Percentiles rank a stretch among this genome's conserved stretches.
These are phyloP conservation scores for Gyrodon lividus DNA, from an alignment of 768 basidiomycete species.

Conservation along the genomic window DNA sequence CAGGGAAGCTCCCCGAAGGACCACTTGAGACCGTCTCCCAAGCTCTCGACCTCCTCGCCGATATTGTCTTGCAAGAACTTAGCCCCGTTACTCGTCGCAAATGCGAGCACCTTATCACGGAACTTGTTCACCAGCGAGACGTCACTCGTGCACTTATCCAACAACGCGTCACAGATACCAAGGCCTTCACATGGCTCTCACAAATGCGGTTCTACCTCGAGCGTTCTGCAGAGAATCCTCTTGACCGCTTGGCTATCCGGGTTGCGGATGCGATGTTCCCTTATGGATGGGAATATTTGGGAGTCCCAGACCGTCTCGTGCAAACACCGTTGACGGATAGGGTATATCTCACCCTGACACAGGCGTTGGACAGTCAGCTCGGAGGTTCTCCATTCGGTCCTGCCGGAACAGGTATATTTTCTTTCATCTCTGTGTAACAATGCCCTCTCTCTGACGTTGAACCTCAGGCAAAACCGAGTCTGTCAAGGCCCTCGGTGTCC, in stretches of 20 bases:
- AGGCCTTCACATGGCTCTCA: slow-evolving; percentile 89
- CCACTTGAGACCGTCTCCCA: slow-evolving; percentile 75
- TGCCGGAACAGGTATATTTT: slow-evolving; percentile 81
- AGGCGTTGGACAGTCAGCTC: slow-evolving; percentile 91
- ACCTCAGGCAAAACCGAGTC: slow-evolving; percentile 93
- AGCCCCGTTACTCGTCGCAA: slow-evolving; percentile 90
- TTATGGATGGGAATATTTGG: slow-evolving; percentile 99
- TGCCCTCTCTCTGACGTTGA: slow-evolving; percentile 3
- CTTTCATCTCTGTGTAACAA: not conserved
- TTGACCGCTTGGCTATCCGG: slow-evolving; percentile 77
- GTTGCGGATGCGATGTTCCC: slow-evolving; percentile 92
- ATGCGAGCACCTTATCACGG: slow-evolving; percentile 98
- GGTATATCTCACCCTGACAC: slow-evolving; percentile 94
- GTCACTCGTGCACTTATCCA: slow-evolving; percentile 80
- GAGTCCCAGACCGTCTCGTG: slow-evolving; percentile 93
- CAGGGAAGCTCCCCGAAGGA: slow-evolving; percentile 51
- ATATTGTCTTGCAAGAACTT: slow-evolving; percentile 91
- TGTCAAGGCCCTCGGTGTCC: slow-evolving; percentile 96
- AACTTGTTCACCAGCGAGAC: slow-evolving; percentile 97
- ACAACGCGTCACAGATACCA: slow-evolving; percentile 59
- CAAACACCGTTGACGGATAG: slow-evolving; percentile 97
- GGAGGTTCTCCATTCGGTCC: slow-evolving; percentile 98
- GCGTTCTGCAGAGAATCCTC: slow-evolving; percentile 61
- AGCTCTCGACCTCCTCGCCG: slow-evolving; percentile 92
- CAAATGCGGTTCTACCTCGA: slow-evolving; percentile 99